Base-by-base conservation (phyloP, 2,329 filamentous ascomycete species). In the Diatrype stigma region DNA sequence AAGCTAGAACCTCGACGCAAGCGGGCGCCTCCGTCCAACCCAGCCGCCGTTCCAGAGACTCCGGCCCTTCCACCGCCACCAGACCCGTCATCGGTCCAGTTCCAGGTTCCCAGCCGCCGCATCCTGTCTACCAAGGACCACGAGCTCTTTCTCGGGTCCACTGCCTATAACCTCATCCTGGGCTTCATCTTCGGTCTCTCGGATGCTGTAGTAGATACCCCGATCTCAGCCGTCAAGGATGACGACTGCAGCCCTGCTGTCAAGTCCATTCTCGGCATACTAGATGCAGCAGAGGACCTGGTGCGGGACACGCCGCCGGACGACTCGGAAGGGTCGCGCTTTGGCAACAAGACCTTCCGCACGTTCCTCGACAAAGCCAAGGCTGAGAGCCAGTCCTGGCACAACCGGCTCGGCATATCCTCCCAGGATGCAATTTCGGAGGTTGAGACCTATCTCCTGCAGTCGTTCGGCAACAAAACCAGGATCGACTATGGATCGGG, bases 401-500 rank as follows among this genome's bases (percentile, higher is more conserved):
- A 93, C 64, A 65, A 70, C 32, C 67, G 70, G 42, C 75, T 92
- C 2, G 81, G 80, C 5, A 54, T 89, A 8, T 63, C 68, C 2
- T 67, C 75, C 16, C 53, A 69, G 2, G 70, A 67, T 12, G 86
- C 87, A 14, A 76, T 86, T 45, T 71, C 78, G 3, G 94, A 99
- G 67, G 75, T 88, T 5, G 86, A 86, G 1, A 83, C 85, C 28
- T 99, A 99, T 70, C 78, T 99, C 32, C 73, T 81, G 56, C 82
- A 96, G 63, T 86, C 89, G 0, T 92, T 97, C 58, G 94, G 94
- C 44, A 96, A 96, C 66, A 81, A 86, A 42, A 81, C 82, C 47
- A 83, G 93, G 38, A 94, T 99, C 63, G 94, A 99, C 73, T 99
- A 99, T 68, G 94, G 94, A 47, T 96, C 91, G 0, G 94, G 94